These are phyloP conservation scores for Pseudopithomyces maydicus DNA, from an alignment of 2,329 filamentous ascomycete genomes.

Conservation along the genomic window DNA sequence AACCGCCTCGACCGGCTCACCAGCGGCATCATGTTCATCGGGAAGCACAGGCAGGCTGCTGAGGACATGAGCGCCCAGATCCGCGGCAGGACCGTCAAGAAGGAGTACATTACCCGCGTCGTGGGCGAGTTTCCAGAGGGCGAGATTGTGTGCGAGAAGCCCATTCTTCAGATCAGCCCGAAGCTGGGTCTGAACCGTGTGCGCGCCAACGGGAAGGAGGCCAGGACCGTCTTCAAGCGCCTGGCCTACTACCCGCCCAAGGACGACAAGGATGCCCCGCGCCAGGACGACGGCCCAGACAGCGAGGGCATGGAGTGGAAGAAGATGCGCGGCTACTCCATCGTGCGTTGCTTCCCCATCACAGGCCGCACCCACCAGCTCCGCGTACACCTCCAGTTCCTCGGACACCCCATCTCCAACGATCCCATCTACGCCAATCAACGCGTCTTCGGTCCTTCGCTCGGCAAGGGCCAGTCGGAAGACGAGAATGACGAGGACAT, in stretches of 20 bases:
- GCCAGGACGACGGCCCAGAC: conserved; percentile 22
- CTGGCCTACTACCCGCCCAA: conserved; percentile 84
- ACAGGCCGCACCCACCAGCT: conserved; percentile 96
- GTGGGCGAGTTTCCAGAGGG: conserved; percentile 90
- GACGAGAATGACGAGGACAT: conserved; percentile 85
- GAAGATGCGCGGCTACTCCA: conserved; percentile 77
- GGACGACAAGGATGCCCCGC: conserved; percentile 24
- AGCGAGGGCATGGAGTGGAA: conserved; percentile 54
- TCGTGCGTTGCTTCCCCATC: conserved; percentile 90
- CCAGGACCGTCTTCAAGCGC: conserved; percentile 87
- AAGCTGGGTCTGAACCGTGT: conserved; percentile 94
- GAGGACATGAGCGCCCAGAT: conserved; percentile 79
- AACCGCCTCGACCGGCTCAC: conserved; percentile 94
- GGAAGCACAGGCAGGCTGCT: conserved; percentile 80
- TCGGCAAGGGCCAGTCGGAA: conserved; percentile 71
- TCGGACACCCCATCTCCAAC: conserved; percentile 94
- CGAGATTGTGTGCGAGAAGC: conserved; percentile 89
- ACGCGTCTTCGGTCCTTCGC: conserved; percentile 81
- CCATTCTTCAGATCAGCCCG: conserved; percentile 90
- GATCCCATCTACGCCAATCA: conserved; percentile 98
- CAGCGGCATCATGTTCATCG: conserved; percentile 97
- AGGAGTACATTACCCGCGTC: conserved; percentile 93
- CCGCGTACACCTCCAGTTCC: conserved; percentile 89
- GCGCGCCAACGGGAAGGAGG: conserved; percentile 88
- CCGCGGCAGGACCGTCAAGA: conserved; percentile 79